Base-by-base conservation (phyloP, 371 early-diverging fungal species). In the Caulochytrium protostelioides region DNA sequence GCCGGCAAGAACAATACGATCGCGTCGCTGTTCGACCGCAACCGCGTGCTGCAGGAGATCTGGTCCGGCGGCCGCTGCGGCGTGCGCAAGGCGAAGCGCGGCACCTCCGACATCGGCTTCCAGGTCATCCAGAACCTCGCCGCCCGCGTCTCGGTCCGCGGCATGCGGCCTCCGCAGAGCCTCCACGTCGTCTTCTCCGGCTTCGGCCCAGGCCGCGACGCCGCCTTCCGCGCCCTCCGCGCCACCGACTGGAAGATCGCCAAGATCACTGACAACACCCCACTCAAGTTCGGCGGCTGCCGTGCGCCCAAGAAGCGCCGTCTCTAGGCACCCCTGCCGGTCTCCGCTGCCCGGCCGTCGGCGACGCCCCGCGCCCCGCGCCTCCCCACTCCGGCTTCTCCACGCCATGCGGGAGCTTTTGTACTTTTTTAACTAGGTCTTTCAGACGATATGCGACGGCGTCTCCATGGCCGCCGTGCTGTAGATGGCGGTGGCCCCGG, bases 261-360 rank as follows among this genome's bases (percentile, higher is more conserved):
- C 35, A 60, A 77, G 27, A 62, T 91, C 26, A 68, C 76, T 10
- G 92, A 91, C 56, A 70, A 73, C 21, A 91, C 90, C 10, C 83
- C 86, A n/a, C 59, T 84, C 28, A 75, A 84, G 35, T 81, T 80
- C 57, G 85, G 78, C 43, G 92, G 92, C n/a, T 84, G 86, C 62
- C 65, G 92, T 42, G 86, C 92, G 26, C 74, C 67, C 52, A 86
- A 84, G 59, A 67, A 72, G 36, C 62, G 92, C 51, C 75, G 85
- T 50, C 56, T 91, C 51, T 91, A 75, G 44, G 9, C 32, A 10
- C n/a, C n/a, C n/a, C n/a, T n/a, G n/a, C n/a, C n/a, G n/a, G n/a
- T n/a, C n/a, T n/a, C n/a, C n/a, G n/a, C n/a, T n/a, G n/a, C n/a
- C n/a, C n/a, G n/a, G n/a, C n/a, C n/a, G n/a, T n/a, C n/a, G n/a